Evolutionary conservation across 2,329 filamentous ascomycete species (phyloP), one percentile per base, ranked within the genome.

Genomic region (Chaetothyriales sp.): DNA sequence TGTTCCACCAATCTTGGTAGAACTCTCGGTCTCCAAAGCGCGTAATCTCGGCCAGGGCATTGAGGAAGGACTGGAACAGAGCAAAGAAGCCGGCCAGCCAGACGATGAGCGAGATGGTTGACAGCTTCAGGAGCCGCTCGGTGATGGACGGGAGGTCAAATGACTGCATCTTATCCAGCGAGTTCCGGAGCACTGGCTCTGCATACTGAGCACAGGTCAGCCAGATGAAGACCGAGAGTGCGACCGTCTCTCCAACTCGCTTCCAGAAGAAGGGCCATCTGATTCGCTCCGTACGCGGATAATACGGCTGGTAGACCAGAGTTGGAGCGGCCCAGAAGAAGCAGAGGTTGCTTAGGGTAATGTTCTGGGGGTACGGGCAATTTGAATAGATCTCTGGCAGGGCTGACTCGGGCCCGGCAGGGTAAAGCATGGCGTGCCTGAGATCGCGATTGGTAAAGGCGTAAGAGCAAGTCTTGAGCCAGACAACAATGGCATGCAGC

Each of bases 301-400:
- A 98, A 12, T 92, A 87, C 1, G 92, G 92, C 70, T 98, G 92
- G 66, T 98, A 98, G 44, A 96, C 84, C 49, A 98, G 75, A 0
- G 92, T 98, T 0, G 92, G 92, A 0, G 90, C 92, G 81, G 89
- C 90, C 90, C 92, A 96, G 66, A 98, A 98, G 69, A 96, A 98
- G 52, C 79, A 79, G 22, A 98, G 72, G 64, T 96, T 98, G 48
- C 75, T 70, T 59, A 95, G 75, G 2, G 88, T 94, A 66, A 98
- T 86, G 66, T 96, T 98, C 46, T 78, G 69, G 0, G 92, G 92
- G 64, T 98, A 98, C 0, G 90, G 86, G 61, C 88, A 94, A 49
- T 78, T 64, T 10, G 76, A 73, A 70, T 96, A 98, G 20, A 96
- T 73, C 39, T 86, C 81, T 0, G 92, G 92, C 3, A 95, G 72